These are phyloP conservation scores for Phialophora macrospora DNA, from an alignment of 2,329 filamentous ascomycete genomes.

Conservation along the genomic window DNA sequence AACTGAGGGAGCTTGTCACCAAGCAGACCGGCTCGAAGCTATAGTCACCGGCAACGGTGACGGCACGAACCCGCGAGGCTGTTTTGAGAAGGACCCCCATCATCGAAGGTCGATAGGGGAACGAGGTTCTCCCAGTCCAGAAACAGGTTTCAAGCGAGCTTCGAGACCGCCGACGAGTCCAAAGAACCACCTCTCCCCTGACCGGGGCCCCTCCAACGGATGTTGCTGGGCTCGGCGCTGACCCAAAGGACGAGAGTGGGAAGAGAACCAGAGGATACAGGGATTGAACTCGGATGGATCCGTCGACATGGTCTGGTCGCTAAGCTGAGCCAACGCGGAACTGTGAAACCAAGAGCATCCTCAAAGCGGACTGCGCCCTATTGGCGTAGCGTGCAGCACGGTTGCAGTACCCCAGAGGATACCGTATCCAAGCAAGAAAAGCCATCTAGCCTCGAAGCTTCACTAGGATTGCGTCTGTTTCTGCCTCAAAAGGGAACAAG, in stretches of 20 bases:
- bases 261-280: too few relatives aligned
- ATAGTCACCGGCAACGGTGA: background rate
- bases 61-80: background rate
- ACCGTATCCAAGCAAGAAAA: background rate
- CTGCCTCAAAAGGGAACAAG: background rate
- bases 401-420: background rate
- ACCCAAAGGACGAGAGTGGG: too few relatives aligned
- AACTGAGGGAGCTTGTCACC: constrained; percentile 31
- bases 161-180: background rate
- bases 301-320: too few relatives aligned
- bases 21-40: constrained; percentile 22
- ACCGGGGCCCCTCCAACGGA: too few relatives aligned
- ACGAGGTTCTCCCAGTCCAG: background rate
- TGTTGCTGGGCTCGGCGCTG: too few relatives aligned
- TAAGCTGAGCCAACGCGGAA: too few relatives aligned
- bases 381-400: background rate
- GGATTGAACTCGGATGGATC: too few relatives aligned
- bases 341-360: too few relatives aligned
- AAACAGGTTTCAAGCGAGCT: background rate
- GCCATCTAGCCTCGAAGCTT: background rate
- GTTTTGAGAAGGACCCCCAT: background rate
- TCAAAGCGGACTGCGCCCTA: background rate
- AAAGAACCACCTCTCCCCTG: background rate
- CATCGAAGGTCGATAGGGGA: background rate
- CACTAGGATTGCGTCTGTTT: background rate